Percentiles rank a stretch among this genome's conserved stretches.
Evolutionary conservation across 2,329 filamentous ascomycete species (phyloP).

Genomic region (Thielaviopsis euricoi): DNA sequence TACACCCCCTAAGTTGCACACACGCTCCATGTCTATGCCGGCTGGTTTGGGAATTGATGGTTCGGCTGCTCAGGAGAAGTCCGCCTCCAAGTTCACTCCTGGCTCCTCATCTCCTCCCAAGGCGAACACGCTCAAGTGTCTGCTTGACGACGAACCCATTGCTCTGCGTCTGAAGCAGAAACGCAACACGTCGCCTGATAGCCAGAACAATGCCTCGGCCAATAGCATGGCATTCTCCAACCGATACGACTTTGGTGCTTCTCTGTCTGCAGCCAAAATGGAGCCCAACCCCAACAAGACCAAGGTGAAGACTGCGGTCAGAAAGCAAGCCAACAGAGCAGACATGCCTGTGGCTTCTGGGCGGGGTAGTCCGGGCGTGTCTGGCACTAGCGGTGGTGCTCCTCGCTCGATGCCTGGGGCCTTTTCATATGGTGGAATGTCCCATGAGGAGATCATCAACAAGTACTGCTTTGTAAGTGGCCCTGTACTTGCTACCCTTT

Average conservation of each 20-base stretch:
- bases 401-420: conserved; percentile 50
- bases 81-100: neutral
- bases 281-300: conserved; percentile 16
- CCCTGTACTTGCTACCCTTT: neutral
- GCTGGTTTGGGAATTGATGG: conserved; percentile 46
- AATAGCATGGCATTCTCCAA: conserved; percentile 53
- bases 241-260: conserved; percentile 93
- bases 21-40: conserved; percentile 37
- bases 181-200: conserved; percentile 27
- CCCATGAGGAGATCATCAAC: conserved; percentile 74
- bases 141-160: conserved; percentile 42
- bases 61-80: conserved; percentile 38
- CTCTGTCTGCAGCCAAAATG: conserved; percentile 66
- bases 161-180: conserved; percentile 56
- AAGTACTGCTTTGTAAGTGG: conserved; percentile 99
- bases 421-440: conserved; percentile 53
- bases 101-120: neutral
- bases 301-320: conserved; percentile 22
- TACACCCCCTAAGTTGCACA: conserved; percentile 7
- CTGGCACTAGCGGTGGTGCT: conserved; percentile 22
- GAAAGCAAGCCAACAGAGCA: conserved; percentile 79
- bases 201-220: conserved; percentile 5
- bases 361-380: conserved; percentile 7
- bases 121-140: conserved; percentile 22
- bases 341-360: conserved; percentile 3